A percentile compares a stretch with the other conserved stretches of the same genome.
Conservation (phyloP, 768 basidiomycete genomes). For the Hypsizygus marmoreus region DNA sequence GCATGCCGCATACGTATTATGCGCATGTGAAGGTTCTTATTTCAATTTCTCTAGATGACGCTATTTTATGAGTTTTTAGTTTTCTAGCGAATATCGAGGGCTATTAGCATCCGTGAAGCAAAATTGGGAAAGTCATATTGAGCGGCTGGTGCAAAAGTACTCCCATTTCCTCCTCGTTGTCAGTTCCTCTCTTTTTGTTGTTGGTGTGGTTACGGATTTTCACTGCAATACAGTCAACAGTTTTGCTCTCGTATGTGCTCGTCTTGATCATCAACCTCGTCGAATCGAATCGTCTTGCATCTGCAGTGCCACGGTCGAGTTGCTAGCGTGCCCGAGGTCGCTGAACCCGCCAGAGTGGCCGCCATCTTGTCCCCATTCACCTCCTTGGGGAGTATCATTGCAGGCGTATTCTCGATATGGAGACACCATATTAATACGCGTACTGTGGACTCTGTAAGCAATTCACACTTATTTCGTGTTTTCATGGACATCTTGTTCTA, state of each 20-base stretch:
- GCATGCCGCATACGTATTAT: constrained; percentile 53
- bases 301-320: constrained; percentile 53
- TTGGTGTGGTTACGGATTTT: neutral
- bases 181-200: constrained; percentile 20
- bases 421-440: constrained; percentile 50
- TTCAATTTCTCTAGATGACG: neutral
- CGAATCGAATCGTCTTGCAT: too few species aligned
- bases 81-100: constrained; percentile 50
- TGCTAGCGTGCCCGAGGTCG: constrained; percentile 46
- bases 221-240: constrained; percentile 41
- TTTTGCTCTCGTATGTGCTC: constrained; percentile 49
- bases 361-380: constrained; percentile 49
- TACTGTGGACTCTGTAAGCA: constrained; percentile 43
- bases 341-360: constrained; percentile 33
- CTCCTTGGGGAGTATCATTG: constrained; percentile 56
- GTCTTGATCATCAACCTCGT: constrained; percentile 1
- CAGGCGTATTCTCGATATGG: constrained; percentile 60
- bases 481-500: neutral
- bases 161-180: constrained; percentile 59
- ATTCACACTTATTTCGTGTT: neutral
- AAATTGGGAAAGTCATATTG: constrained; percentile 52
- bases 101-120: constrained; percentile 48
- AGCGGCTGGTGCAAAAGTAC: constrained; percentile 54
- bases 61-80: constrained; percentile 20
- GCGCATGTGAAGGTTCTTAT: constrained; percentile 42